phyloP scores from a whole-genome alignment of 208 protist genomes.

The Leishmania tropica region DNA sequence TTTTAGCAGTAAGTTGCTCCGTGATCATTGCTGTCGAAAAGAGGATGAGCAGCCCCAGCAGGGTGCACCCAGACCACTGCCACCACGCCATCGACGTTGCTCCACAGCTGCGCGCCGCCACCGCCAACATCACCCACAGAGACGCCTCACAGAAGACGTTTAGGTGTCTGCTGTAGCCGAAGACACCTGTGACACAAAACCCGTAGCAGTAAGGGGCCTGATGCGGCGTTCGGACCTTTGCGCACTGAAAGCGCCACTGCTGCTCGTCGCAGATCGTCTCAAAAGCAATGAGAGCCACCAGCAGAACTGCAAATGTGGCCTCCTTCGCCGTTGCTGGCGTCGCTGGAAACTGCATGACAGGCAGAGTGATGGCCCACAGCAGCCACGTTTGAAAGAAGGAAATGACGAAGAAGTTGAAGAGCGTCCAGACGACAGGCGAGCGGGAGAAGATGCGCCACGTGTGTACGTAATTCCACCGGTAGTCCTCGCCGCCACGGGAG shows the following conservation, averaged over 20 bases:
- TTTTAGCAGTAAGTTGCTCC: constrained; percentile 49
- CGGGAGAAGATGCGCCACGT: constrained; percentile 39
- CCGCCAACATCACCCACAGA: constrained; percentile 61
- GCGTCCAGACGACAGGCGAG: constrained; percentile 41
- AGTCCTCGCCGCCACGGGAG: constrained; percentile 67
- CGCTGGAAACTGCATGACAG: constrained; percentile 47
- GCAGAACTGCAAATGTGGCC: constrained; percentile 29
- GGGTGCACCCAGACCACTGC: constrained; percentile 48
- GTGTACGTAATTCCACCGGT: constrained; percentile 74
- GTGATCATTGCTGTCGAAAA: constrained; percentile 65
- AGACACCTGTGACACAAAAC: constrained; percentile 74
- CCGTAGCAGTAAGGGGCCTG: constrained; percentile 39
- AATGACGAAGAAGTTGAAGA: constrained; percentile 78
- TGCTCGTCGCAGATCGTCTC: constrained; percentile 74
- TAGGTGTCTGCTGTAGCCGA: constrained; percentile 76
- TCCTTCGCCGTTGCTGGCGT: constrained; percentile 33
- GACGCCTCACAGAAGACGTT: constrained; percentile 76
- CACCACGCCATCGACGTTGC: constrained; percentile 33
- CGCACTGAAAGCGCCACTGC: constrained; percentile 72
- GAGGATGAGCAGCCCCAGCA: constrained; percentile 43
- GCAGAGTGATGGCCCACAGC: constrained; percentile 79
- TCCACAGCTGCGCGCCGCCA: constrained; percentile 33
- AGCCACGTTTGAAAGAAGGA: constrained; percentile 69
- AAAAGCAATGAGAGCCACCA: constrained; percentile 44
- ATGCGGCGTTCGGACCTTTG: constrained; percentile 31